These are phyloP conservation scores for Daedalea quercina DNA, from an alignment of 768 basidiomycete species.

Conservation along the genomic window DNA sequence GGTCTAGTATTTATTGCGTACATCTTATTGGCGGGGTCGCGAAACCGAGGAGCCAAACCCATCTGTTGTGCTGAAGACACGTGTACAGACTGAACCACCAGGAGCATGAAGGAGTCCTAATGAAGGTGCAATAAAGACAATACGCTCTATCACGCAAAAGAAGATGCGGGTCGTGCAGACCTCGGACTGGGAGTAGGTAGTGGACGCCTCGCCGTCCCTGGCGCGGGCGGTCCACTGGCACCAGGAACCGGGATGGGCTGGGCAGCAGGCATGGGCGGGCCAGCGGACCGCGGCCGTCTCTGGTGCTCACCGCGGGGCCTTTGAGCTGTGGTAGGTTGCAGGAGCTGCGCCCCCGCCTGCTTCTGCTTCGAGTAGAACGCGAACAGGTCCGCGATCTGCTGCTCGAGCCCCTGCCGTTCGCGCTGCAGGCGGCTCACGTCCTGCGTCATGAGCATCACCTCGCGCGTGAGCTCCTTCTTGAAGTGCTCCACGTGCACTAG, in stretches of 20 bases:
- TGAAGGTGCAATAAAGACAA: too few relatives aligned
- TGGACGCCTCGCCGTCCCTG: not conserved
- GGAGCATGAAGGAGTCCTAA: too few relatives aligned
- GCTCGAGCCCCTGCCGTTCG: constrained; percentile 59
- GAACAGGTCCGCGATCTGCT: constrained; percentile 68
- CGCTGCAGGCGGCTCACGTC: constrained; percentile 64
- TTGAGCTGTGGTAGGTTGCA: not conserved
- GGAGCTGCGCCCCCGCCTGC: constrained; percentile 23
- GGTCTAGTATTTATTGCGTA: too few relatives aligned
- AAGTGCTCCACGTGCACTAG: constrained; percentile 83
- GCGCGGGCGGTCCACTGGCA: not conserved
- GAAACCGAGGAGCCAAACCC: too few relatives aligned
- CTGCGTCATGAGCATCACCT: constrained; percentile 67
- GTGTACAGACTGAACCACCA: too few relatives aligned
- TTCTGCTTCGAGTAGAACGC: constrained; percentile 67
- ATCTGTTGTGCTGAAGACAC: too few relatives aligned
- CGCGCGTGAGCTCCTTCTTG: constrained; percentile 71
- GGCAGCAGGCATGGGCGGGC: not conserved
- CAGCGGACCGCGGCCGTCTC: not conserved
- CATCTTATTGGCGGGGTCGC: too few relatives aligned
- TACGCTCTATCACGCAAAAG: not conserved
- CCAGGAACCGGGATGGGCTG: not conserved
- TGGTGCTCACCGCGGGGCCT: not conserved
- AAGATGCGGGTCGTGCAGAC: not conserved
- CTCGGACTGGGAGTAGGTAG: not conserved